Conservation (phyloP, 805 yeast species). For the Suhomyces prunicola region DNA sequence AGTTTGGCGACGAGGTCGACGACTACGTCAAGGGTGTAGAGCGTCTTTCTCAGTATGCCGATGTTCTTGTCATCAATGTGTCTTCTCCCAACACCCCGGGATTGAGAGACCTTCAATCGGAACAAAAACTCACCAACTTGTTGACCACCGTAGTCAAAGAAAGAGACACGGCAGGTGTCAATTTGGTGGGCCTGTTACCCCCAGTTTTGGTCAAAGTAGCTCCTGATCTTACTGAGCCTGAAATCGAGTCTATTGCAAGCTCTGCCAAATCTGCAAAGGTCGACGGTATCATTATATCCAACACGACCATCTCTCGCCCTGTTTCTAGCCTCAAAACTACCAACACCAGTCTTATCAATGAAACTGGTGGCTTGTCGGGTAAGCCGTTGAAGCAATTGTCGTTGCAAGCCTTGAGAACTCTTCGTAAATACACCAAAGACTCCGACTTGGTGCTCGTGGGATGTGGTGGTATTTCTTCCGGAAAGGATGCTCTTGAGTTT, state of each 20-base stretch:
- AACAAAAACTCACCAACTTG: constrained; percentile 64
- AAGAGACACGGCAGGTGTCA: constrained; percentile 50
- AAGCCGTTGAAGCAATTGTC: constrained; percentile 81
- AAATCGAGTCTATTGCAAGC: constrained; percentile 75
- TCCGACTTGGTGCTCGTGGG: constrained; percentile 77
- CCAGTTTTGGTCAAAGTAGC: constrained; percentile 90
- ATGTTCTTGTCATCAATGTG: constrained; percentile 84
- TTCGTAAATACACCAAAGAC: constrained; percentile 75
- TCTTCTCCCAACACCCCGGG: constrained; percentile 98
- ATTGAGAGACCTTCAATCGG: constrained; percentile 78
- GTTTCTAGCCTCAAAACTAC: constrained; percentile 48
- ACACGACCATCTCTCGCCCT: constrained; percentile 89
- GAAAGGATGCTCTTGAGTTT: constrained; percentile 85
- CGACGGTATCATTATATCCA: constrained; percentile 90
- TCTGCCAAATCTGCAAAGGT: constrained; percentile 74
- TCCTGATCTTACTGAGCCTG: constrained; percentile 82
- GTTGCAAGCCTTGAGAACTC: constrained; percentile 62
- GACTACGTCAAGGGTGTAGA: constrained; percentile 86
- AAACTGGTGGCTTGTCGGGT: constrained; percentile 92
- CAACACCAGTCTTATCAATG: constrained; percentile 38
- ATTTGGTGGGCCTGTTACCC: constrained; percentile 50
- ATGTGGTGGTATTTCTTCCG: constrained; percentile 90
- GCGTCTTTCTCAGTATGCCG: constrained; percentile 79
- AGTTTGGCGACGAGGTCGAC: constrained; percentile 82
- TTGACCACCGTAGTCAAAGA: constrained; percentile 64